Conservation (phyloP, 495 filamentous ascomycete genomes). For the Trichoderma orchidacearum region DNA sequence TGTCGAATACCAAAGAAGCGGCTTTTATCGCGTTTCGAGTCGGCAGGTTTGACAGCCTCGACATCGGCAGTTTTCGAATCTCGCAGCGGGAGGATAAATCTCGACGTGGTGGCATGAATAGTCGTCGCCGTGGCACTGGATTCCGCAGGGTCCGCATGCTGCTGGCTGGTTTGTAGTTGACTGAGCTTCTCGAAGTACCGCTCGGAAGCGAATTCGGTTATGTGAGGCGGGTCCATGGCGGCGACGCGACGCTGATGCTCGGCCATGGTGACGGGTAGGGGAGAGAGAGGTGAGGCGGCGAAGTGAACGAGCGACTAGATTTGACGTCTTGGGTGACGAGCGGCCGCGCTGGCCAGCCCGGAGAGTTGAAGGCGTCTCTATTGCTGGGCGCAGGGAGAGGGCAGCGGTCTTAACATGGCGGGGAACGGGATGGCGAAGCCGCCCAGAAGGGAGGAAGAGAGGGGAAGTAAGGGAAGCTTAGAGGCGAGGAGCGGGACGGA, state of each 20-base stretch:
- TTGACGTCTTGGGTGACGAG: background rate
- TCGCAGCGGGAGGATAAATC: slow-evolving; percentile 28
- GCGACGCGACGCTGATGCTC: slow-evolving; percentile 8
- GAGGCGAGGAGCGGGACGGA: background rate
- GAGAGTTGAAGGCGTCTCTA: background rate
- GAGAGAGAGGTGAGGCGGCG: slow-evolving; percentile 14
- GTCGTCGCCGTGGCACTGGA: slow-evolving; percentile 8
- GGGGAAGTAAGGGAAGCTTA: background rate
- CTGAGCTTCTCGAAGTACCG: slow-evolving; percentile 39
- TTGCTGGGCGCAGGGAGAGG: background rate
- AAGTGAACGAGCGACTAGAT: slow-evolving; percentile 12
- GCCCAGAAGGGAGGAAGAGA: background rate
- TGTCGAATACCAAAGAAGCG: slow-evolving; percentile 11
- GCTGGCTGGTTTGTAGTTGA: slow-evolving; percentile 17
- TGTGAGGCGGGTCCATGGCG: slow-evolving; percentile 38
- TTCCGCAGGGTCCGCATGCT: slow-evolving; percentile 15
- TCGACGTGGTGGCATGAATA: slow-evolving; percentile 7
- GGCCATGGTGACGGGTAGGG: slow-evolving; percentile 20
- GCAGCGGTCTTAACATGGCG: background rate
- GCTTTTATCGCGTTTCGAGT: slow-evolving; percentile 23
- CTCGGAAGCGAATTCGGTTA: slow-evolving; percentile 44
- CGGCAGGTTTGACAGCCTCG: slow-evolving; percentile 12
- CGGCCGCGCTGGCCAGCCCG: background rate
- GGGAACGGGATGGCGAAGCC: background rate
- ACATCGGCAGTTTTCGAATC: slow-evolving; percentile 15